phyloP scores from a whole-genome alignment of 1,284 basidiomycete genomes.

The Ustilago bromivora region DNA sequence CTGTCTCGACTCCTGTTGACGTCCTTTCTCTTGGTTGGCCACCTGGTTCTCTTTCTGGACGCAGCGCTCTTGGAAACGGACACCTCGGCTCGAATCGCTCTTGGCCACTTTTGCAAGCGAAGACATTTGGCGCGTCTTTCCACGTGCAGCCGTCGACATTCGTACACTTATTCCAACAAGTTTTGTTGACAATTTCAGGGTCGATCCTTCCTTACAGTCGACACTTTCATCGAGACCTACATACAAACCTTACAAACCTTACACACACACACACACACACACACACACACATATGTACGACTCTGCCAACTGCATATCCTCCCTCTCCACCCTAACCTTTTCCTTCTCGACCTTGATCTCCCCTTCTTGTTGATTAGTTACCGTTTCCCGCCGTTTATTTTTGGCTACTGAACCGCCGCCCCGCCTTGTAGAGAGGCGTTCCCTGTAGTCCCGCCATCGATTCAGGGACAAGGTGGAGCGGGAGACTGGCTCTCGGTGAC shows the following conservation, averaged over 20 bases:
- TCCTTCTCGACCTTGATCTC: neutral
- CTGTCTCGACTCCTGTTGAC: neutral
- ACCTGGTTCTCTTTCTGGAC: neutral
- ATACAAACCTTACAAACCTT: neutral
- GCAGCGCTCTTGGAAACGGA: neutral
- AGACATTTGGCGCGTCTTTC: neutral
- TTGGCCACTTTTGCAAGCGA: neutral
- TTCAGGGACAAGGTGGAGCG: no score
- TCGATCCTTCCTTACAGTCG: neutral
- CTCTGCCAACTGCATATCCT: neutral
- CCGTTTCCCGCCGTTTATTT: neutral
- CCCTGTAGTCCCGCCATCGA: neutral
- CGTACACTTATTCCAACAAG: neutral
- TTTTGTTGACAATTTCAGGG: conserved; percentile 8
- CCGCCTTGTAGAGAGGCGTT: neutral
- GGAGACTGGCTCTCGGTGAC: neutral
- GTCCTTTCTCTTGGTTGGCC: neutral
- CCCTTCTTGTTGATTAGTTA: neutral
- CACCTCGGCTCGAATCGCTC: neutral
- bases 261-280: no score
- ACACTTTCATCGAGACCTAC: conserved; percentile 5
- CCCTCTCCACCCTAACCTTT: neutral
- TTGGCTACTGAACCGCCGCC: no score
- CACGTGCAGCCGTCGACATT: conserved; percentile 10
- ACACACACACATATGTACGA: neutral